Base-by-base conservation (phyloP, 164 flowering plant species). In the Tetrastigma voinierianum region DNA sequence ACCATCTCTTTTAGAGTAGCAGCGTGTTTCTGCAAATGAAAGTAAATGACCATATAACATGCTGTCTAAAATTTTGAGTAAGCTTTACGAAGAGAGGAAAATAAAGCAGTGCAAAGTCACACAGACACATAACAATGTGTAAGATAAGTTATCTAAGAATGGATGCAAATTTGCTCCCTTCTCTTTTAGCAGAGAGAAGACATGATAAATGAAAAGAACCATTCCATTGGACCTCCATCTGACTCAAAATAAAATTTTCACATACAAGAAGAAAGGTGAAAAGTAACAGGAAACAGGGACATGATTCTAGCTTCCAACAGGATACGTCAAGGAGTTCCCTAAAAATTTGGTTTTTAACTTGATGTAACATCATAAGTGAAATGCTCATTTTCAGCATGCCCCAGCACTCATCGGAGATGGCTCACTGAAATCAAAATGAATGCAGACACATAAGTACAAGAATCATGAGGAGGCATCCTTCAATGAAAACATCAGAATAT, bases 341-440 rank as follows among this genome's bases (percentile, higher is more conserved):
- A 91, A 76, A 60, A 86, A 81, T 64, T 89, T 89, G 13, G 95
- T 87, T 74, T 82, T 91, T 64, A 89, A 53, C 78, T 91, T 56
- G 97, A 91, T 10, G 95, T 89, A 23, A 89, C 71, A 72, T 89
- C 93, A 80, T 91, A 89, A 10, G 74, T 69, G 63, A 91, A 91
- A 78, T 91, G 95, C 67, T 89, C 88, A 64, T 86, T 91, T 76
- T 91, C 97, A 21, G 88, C 97, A 85, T 89, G 95, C 18, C 78
- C 78, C 97, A 61, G 90, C 91, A 78, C 97, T 83, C 78, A 87
- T 87, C 58, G 97, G 97, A 44, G 97, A 84, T 91, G 97, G 72
- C 95, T 78, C 53, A 91, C 91, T 91, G 82, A 60, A 73, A 56
- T 46, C 18, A 48, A 60, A 43, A 65, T n/a, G 44, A 44, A 62